Evolutionary conservation across 345 rosid species (phyloP), one percentile per base, ranked within the genome.

Genomic region (Lagerstroemia speciosa): DNA sequence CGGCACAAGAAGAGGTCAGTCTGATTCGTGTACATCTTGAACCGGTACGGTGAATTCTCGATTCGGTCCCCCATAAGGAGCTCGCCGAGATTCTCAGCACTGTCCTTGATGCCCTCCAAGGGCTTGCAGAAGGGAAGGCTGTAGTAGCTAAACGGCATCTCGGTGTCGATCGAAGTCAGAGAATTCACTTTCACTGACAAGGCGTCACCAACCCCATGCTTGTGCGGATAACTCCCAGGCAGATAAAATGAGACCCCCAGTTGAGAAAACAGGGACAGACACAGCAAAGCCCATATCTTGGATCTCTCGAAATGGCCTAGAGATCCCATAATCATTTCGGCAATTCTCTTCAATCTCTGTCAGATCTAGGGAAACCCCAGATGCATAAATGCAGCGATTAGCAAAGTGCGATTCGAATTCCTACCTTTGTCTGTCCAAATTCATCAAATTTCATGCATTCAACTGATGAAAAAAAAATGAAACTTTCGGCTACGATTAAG

Each of bases 21-120:
- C 77, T 85, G 87, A 48, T 88, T 91, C 66, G 75, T 78, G 70
- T 77, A 75, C 97, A 87, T 91, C 72, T 78, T 84, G 69, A 87
- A 91, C 80, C 65, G 81, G 67, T 85, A 88, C 0, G 97, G 97
- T 0, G 97, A 91, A 72, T 89, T 91, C 79, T 88, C 97, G 48
- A 91, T 91, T 72, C 95, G 82, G 78, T 91, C 95, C 34, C 97
- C 97, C 95, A 91, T 82, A 24, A 91, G 83, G 63, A 91, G 86
- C 75, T 91, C 97, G 57, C 95, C 97, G 7, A 91, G 82, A 79
- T 91, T 91, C 83, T 91, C 97, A 27, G 92, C 94, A 66, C 92
- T 87, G 78, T 91, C 95, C 70, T 85, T 91, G 26, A 91, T 83
- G n/a, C 97, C 95, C 30, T 81, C 95, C 8, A 24, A 0, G 34